Base-by-base conservation (phyloP, 176 grass and related monocot genomes). In the Zea luxurians region DNA sequence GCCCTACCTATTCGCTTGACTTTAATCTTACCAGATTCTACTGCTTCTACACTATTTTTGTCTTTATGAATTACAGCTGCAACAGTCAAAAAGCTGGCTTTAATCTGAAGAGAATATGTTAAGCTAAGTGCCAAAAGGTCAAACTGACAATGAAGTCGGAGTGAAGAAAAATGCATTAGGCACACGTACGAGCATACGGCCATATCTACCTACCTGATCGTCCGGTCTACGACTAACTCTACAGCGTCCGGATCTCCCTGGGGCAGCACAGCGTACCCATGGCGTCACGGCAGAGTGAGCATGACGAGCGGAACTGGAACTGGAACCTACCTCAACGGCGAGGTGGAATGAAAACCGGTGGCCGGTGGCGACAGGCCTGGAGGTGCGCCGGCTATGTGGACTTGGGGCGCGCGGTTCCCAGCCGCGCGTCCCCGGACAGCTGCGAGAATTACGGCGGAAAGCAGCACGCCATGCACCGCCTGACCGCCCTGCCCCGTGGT, bases 371-470 rank as follows among this genome's bases (percentile, higher is more conserved):
- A 20, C 38, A 3, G 48, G 8, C 69, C 1, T 4, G 17, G 17
- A 49, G 81, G 44, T 35, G 8, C 16, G 34, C 43, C 50, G 77
- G 75, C 8, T 45, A 64, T 8, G 20, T 81, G 64, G 77, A 80
- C 70, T 70, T 47, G 16, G 7, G 45, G 5, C 69, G 7, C 3
- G 13, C 13, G 8, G 9, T 4, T 12, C 4, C 3, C 2, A 1
- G 8, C 2, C 27, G 12, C 13, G 27, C 27, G 53, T 0, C 18
- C 7, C 21, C 41, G 65, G 15, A 57, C 70, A 42, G 10, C 44
- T 55, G 45, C 84, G 84, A 45, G 64, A 76, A 76, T 81, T 68
- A 62, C 78, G 78, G 64, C 55, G 64, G 71, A 81, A 81, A 76
- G 71, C 54, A 9, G 49, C 76, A 9, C 34, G 40, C 40, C 53